Conservation (phyloP, 345 rosid species). For the Sisymbrium altissimum region DNA sequence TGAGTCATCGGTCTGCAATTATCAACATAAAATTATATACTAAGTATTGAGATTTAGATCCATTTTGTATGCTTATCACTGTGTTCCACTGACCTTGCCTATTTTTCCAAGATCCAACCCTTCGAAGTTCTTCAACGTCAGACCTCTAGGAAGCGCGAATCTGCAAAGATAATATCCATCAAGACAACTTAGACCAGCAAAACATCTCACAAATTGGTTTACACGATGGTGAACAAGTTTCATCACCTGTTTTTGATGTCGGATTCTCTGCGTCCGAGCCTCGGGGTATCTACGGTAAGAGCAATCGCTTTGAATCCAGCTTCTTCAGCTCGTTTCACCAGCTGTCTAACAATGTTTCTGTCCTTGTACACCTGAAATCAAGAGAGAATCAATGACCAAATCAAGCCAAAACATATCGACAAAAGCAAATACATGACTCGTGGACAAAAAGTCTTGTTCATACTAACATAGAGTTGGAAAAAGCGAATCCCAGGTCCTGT, state of each 20-base stretch:
- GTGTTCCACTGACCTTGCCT: constrained; percentile 43
- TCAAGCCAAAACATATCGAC: background rate
- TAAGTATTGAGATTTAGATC: background rate
- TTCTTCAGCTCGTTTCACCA: constrained; percentile 84
- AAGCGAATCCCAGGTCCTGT: constrained; percentile 92
- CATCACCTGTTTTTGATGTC: constrained; percentile 94
- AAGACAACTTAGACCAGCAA: background rate
- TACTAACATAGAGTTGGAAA: constrained; percentile 90
- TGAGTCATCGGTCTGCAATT: constrained; percentile 66
- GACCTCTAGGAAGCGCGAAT: constrained; percentile 63
- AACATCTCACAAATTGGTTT: background rate
- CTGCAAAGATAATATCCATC: constrained; percentile 34
- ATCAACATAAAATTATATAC: background rate
- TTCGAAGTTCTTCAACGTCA: constrained; percentile 88
- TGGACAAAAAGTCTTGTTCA: background rate
- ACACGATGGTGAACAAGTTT: background rate
- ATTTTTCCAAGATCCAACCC: constrained; percentile 80
- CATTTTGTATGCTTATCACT: background rate
- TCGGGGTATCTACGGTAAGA: constrained; percentile 94
- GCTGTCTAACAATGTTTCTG: constrained; percentile 78
- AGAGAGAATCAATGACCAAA: background rate
- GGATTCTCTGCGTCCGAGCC: constrained; percentile 92
- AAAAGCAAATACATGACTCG: background rate
- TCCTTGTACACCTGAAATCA: constrained; percentile 67
- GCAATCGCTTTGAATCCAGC: constrained; percentile 96